Base-by-base conservation (phyloP, 116 monocot species). In the Trichopus zeylanicus region DNA sequence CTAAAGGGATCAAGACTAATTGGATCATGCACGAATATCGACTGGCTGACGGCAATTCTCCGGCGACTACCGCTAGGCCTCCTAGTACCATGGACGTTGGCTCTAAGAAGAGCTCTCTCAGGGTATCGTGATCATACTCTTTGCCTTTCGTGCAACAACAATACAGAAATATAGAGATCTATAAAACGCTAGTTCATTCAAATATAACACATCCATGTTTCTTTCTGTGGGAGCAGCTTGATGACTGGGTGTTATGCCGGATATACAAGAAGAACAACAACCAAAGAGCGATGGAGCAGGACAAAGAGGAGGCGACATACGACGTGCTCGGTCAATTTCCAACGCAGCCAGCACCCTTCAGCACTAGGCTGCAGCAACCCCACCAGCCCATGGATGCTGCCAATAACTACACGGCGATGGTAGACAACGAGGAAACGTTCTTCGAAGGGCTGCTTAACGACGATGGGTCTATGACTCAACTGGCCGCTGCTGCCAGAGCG, bases 21-120 rank as follows among this genome's bases (percentile, higher is more conserved):
- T 91, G 91, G 91, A 91, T 91, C 77, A 91, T 91, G 91, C 91
- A 91, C 26, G 91, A 91, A 51, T 91, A 91, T 66, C 79, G 91
- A 12, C 82, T 90, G 19, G 51, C 48, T 21, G 77, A 73, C 51
- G 18, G 46, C 25, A 26, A 20, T 38, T 25, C 38, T 51, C 49
- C 64, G 47, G 29, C 64, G 27, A 59, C 73, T 27, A 29, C 3
- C 9, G 39, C 18, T 13, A n/a, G n/a, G n/a, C n/a, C n/a, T n/a
- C n/a, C n/a, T n/a, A n/a, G n/a, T n/a, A n/a, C n/a, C n/a, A n/a
- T n/a, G n/a, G 31, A 31, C 31, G 12, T 21, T 26, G 35, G 2
- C 29, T 8, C 18, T 60, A 75, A 72, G 54, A 84, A 75, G 65
- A 32, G 35, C n/a, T 85, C 85, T 42, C 70, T 80, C 19, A 73